Percentiles rank a stretch among this genome's conserved stretches.
Conservation (phyloP, 495 filamentous ascomycete species). For the Hypoxylon rickii region DNA sequence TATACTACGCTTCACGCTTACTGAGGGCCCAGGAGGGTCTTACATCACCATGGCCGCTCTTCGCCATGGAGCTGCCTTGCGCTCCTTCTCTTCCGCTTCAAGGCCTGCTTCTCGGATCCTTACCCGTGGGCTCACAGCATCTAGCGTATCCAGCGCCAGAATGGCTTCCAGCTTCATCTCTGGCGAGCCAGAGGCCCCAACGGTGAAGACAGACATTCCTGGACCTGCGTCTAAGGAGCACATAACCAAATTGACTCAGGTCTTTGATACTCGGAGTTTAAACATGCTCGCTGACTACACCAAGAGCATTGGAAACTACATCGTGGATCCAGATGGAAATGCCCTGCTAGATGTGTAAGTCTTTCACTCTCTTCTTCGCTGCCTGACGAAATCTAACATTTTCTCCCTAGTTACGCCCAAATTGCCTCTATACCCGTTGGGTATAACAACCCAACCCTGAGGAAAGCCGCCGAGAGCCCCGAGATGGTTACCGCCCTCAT, state of each 20-base stretch:
- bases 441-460: conserved; percentile 89
- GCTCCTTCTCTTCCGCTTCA: conserved; percentile 26
- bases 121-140: conserved; percentile 31
- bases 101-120: conserved; percentile 9
- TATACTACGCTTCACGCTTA: conserved; percentile 6
- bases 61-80: conserved; percentile 29
- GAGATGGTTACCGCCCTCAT: conserved; percentile 85
- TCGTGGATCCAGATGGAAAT: conserved; percentile 89
- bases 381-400: conserved; percentile 15
- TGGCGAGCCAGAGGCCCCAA: conserved; percentile 76
- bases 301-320: conserved; percentile 74
- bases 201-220: conserved; percentile 77
- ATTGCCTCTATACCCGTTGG: conserved; percentile 97
- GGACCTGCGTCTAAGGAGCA: conserved; percentile 78
- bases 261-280: conserved; percentile 91
- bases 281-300: conserved; percentile 90
- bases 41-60: conserved; percentile 29
- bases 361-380: not conserved
- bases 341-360: conserved; percentile 77
- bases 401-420: conserved; percentile 73
- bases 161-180: conserved; percentile 61
- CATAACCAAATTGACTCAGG: conserved; percentile 65
- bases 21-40: not conserved
- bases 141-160: conserved; percentile 32
- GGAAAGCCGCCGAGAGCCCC: conserved; percentile 68